phyloP scores from a whole-genome alignment of 2,329 filamentous ascomycete species.

The Exserohilum rostratum region DNA sequence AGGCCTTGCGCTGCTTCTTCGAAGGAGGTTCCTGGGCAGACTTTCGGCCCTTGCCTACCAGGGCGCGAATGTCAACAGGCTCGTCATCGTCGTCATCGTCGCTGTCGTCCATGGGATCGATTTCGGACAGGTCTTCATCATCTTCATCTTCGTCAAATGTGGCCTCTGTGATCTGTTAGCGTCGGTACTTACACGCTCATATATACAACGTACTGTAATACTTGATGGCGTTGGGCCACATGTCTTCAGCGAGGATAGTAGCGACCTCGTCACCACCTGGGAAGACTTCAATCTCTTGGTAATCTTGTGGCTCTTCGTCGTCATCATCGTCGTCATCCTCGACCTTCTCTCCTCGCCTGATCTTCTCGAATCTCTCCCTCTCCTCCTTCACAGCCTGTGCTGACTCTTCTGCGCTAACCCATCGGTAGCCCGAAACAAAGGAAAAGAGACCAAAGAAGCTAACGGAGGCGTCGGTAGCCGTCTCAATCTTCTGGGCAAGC shows the following conservation, averaged over 20 bases:
- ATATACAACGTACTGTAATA: constrained; percentile 78
- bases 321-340: constrained; percentile 49
- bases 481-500: constrained; percentile 60
- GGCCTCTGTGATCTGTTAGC: constrained; percentile 49
- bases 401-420: constrained; percentile 75
- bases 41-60: constrained; percentile 57
- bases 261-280: constrained; percentile 85
- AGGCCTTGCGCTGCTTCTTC: constrained; percentile 52
- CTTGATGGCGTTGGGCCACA: constrained; percentile 86
- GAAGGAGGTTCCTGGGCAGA: constrained; percentile 35
- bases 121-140: constrained; percentile 66
- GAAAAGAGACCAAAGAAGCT: constrained; percentile 94
- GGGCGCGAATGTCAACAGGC: constrained; percentile 54
- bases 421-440: constrained; percentile 68
- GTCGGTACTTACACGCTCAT: not conserved
- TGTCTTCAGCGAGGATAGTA: constrained; percentile 79
- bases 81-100: constrained; percentile 62
- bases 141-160: constrained; percentile 63
- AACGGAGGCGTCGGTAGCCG: constrained; percentile 66
- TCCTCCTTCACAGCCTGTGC: constrained; percentile 66
- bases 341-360: constrained; percentile 48
- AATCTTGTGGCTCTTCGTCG: constrained; percentile 68
- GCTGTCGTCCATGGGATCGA: constrained; percentile 62
- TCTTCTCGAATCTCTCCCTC: constrained; percentile 60
- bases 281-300: constrained; percentile 81